phyloP scores from a whole-genome alignment of 2,329 filamentous ascomycete genomes.

The Amesomyces nigricolor region DNA sequence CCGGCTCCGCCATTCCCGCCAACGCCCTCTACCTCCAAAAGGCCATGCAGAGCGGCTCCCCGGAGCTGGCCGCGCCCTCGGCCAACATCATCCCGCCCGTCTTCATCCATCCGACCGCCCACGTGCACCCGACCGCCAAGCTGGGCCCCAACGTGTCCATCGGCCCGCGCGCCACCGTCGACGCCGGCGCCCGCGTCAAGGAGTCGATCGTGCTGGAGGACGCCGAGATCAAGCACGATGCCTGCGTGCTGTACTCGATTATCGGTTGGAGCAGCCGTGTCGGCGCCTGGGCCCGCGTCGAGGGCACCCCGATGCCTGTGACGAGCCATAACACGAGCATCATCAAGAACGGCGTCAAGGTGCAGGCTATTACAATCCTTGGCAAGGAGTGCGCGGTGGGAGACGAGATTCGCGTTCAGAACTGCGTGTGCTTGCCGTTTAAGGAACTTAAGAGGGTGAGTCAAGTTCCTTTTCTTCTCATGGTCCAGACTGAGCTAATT shows the following conservation, averaged over 20 bases:
- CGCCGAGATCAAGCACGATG: constrained; percentile 91
- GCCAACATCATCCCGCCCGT: constrained; percentile 87
- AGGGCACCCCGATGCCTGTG: constrained; percentile 84
- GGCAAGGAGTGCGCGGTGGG: constrained; percentile 93
- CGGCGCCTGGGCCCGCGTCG: constrained; percentile 95
- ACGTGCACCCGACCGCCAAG: constrained; percentile 91
- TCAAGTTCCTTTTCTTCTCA: constrained; percentile 22
- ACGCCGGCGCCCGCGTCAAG: constrained; percentile 85
- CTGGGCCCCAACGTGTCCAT: constrained; percentile 95
- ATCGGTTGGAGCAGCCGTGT: constrained; percentile 96
- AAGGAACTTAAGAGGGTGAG: constrained; percentile 95
- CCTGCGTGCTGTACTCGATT: constrained; percentile 91
- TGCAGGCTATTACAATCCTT: constrained; percentile 95
- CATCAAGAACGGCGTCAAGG: constrained; percentile 96
- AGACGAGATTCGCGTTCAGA: constrained; percentile 93
- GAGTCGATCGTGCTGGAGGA: constrained; percentile 95
- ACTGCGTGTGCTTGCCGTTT: constrained; percentile 94
- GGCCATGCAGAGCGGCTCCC: constrained; percentile 75
- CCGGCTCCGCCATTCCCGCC: constrained; percentile 90
- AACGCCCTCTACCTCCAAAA: constrained; percentile 96
- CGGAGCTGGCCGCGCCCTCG: constrained; percentile 76
- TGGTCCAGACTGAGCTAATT: neutral
- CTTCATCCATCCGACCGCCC: constrained; percentile 88
- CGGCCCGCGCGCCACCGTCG: constrained; percentile 79
- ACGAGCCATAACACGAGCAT: constrained; percentile 89